Base-by-base conservation (phyloP, 2,329 filamentous ascomycete species). In the Xylaria sp. region DNA sequence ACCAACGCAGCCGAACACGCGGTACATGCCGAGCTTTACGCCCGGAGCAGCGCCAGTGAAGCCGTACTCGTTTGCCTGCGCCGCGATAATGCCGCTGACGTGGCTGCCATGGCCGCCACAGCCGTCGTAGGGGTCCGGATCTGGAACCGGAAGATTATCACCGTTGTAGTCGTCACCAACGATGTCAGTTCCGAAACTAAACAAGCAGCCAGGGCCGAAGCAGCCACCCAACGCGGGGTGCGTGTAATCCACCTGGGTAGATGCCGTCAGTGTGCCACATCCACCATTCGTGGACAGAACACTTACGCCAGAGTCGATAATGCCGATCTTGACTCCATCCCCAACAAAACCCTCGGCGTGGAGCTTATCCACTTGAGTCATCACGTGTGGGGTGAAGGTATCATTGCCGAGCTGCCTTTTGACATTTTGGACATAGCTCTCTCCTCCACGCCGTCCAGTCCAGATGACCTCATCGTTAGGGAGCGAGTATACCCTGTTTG, bases 171-270 rank as follows among this genome's bases (percentile, higher is more conserved):
- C 72, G 50, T 87, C 81, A 17, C 83, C 84, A 17, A 85, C 66
- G 42, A 69, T 51, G 42, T 69, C 66, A 39, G 52, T 57, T 26
- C 86, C 85, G 53, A 78, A 80, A 2, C 76, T 74, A 17, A 88
- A 81, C 39, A 86, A 72, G 60, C 79, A 87, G 11, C 77, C 82
- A 1, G 74, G 63, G 1, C 85, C 86, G 64, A 87, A 87, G 63
- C 85, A 85, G 43, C 83, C 84, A 34, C 86, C 86, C 0, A 89
- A 77, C 22, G 83, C 82, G 1, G 84, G 81, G 62, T 88, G 85
- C 1, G 72, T 77, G 64, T 87, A 88, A 65, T 88, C 85, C 44
- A 86, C 72, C 78, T 80, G n/a, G n/a, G n/a, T n/a, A 40, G 8
- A 5, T 22, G 46, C 8, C 2, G 58, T 66, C 44, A 67, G 64